A percentile compares a stretch with the other conserved stretches of the same genome.
Conservation (phyloP, 805 yeast genomes). For the Yarrowia sp. region DNA sequence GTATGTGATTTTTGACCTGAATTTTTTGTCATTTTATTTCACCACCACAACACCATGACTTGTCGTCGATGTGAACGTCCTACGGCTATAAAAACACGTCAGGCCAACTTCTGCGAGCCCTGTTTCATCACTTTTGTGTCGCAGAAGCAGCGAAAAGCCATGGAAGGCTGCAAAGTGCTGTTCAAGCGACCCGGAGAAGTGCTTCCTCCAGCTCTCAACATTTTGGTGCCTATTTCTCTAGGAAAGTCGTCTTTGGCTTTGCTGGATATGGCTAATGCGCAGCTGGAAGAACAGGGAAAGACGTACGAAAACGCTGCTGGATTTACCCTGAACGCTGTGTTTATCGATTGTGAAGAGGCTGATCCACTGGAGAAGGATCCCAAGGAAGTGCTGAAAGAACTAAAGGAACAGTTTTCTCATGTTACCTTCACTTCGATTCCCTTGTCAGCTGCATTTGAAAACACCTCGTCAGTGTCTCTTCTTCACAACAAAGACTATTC, state of each 20-base stretch:
- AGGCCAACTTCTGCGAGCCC: constrained; percentile 27
- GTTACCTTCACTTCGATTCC: constrained; percentile 26
- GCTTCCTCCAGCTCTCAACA: constrained; percentile 42
- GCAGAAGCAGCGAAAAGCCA: constrained; percentile 75
- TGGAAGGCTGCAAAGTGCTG: constrained; percentile 76
- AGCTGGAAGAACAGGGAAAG: constrained; percentile 60
- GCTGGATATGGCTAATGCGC: constrained; percentile 61
- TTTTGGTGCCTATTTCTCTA: constrained; percentile 63
- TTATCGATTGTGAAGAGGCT: constrained; percentile 40
- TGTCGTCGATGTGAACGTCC: constrained; percentile 18
- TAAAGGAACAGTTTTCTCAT: constrained; percentile 31
- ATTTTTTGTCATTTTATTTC: no score
- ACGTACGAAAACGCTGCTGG: constrained; percentile 68
- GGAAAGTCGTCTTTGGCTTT: constrained; percentile 66
- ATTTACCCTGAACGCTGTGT: constrained; percentile 55
- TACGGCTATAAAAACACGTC: constrained; percentile 6
- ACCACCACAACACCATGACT: not conserved
- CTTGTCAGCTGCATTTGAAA: not conserved
- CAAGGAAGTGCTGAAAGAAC: constrained; percentile 28
- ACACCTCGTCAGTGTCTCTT: not conserved
- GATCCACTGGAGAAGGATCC: constrained; percentile 19
- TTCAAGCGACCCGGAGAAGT: constrained; percentile 43
- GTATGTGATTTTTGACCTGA: not conserved
- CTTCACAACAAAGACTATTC: constrained; percentile 18
- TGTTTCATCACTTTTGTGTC: constrained; percentile 75